phyloP scores from a whole-genome alignment of 306 rosid genomes.

The Fragaria nilgerrensis region DNA sequence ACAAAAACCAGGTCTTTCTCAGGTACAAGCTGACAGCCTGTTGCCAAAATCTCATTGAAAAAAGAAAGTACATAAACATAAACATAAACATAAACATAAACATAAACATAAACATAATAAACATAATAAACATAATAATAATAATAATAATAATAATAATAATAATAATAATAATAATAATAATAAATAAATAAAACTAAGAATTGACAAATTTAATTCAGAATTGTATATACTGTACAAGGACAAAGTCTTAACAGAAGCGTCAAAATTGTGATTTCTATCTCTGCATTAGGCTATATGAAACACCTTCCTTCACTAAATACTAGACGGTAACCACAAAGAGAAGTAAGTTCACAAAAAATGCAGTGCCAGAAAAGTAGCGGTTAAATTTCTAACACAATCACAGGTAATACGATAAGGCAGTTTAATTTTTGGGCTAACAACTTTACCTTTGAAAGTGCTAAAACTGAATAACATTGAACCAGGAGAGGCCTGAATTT shows the following conservation, averaged over 20 bases:
- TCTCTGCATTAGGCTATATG: not conserved
- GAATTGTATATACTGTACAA: not conserved
- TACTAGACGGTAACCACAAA: not conserved
- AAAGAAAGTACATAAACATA: no score
- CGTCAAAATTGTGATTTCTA: not conserved
- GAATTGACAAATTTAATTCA: not conserved
- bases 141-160: no score
- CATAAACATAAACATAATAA: no score
- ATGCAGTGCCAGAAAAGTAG: not conserved
- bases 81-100: no score
- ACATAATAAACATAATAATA: no score
- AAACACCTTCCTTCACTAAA: slow-evolving; percentile 7
- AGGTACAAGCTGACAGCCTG: not conserved
- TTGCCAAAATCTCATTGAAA: not conserved
- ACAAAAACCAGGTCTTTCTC: not conserved
- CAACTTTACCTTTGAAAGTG: slow-evolving; percentile 28
- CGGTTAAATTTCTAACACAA: not conserved
- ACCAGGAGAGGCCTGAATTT: slow-evolving; percentile 39
- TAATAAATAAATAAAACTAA: not conserved
- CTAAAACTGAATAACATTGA: slow-evolving; percentile 32
- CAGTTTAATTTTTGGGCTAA: not conserved
- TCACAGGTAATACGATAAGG: not conserved
- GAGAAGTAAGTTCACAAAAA: not conserved
- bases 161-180: not conserved
- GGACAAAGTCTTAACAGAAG: not conserved